phyloP scores from a whole-genome alignment of 116 monocot species.

The Papilionanthe hybrid region DNA sequence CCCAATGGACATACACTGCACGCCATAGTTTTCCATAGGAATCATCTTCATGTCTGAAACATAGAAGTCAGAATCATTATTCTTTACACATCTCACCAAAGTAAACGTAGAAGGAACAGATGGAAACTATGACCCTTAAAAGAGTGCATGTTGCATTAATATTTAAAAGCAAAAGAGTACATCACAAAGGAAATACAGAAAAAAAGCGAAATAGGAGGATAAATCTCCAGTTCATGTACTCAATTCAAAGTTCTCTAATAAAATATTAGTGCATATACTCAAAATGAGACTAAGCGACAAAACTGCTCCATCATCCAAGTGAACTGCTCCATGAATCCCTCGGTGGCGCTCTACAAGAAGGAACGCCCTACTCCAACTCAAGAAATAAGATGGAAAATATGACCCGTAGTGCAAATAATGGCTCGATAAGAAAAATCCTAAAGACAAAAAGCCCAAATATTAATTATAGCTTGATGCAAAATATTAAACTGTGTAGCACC shows the following conservation, averaged over 20 bases:
- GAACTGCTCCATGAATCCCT: too few relatives aligned
- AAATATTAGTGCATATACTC: too few relatives aligned
- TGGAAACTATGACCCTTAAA: not conserved
- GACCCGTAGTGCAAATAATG: not conserved
- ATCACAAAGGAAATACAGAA: too few relatives aligned
- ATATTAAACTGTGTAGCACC: not conserved
- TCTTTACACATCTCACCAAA: not conserved
- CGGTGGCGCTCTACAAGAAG: too few relatives aligned
- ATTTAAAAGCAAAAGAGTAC: too few relatives aligned
- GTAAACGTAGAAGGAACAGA: not conserved
- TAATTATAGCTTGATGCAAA: not conserved
- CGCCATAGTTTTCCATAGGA: slow-evolving; percentile 85
- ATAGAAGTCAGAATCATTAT: not conserved
- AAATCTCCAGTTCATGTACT: too few relatives aligned
- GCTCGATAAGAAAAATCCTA: not conserved
- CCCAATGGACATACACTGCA: slow-evolving; percentile 94
- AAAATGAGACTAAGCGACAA: too few relatives aligned
- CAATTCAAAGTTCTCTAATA: too few relatives aligned
- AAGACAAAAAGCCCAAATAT: not conserved
- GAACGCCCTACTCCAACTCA: too few relatives aligned
- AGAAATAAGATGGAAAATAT: not conserved
- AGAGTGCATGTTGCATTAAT: too few relatives aligned
- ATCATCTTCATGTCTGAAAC: slow-evolving; percentile 86
- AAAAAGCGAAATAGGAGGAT: too few relatives aligned
- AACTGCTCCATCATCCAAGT: too few relatives aligned